phyloP scores from a whole-genome alignment of 371 early-diverging fungal genomes.

The Rhizopus sp. region DNA sequence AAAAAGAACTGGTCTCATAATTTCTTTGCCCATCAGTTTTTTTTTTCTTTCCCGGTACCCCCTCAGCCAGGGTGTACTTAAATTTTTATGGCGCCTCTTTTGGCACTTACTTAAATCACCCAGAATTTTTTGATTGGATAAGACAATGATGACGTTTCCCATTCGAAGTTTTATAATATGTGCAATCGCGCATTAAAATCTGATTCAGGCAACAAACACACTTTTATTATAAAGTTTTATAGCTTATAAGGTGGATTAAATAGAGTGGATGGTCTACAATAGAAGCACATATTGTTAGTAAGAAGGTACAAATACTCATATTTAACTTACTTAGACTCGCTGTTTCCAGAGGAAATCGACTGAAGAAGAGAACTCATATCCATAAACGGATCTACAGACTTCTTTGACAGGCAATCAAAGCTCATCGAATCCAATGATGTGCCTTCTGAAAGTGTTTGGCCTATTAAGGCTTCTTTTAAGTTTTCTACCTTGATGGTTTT shows the following conservation, averaged over 20 bases:
- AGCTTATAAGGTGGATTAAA: conserved; percentile 33
- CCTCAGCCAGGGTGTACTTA: no score
- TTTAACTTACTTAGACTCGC: conserved; percentile 24
- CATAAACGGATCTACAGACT: conserved; percentile 26
- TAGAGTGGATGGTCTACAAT: conserved; percentile 23
- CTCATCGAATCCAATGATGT: conserved; percentile 13
- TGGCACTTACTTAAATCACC: no score
- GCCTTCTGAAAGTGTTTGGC: conserved; percentile 12
- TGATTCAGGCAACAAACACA: no score
- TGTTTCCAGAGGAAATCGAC: conserved; percentile 31
- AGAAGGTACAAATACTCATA: not conserved
- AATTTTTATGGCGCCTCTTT: no score
- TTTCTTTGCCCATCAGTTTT: no score
- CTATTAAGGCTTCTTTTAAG: conserved; percentile 46
- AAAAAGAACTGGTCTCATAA: not conserved
- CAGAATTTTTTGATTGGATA: no score
- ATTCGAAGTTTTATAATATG: no score
- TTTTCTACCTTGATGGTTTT: conserved; percentile 51
- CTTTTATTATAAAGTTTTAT: conserved; percentile 4
- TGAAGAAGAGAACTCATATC: conserved; percentile 49
- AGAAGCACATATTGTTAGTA: not conserved
- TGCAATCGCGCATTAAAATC: not conserved
- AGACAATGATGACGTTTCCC: no score
- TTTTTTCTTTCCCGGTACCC: no score
- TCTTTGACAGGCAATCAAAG: conserved; percentile 28